phyloP scores from a whole-genome alignment of 495 filamentous ascomycete species.

The Penicillium turbatum region DNA sequence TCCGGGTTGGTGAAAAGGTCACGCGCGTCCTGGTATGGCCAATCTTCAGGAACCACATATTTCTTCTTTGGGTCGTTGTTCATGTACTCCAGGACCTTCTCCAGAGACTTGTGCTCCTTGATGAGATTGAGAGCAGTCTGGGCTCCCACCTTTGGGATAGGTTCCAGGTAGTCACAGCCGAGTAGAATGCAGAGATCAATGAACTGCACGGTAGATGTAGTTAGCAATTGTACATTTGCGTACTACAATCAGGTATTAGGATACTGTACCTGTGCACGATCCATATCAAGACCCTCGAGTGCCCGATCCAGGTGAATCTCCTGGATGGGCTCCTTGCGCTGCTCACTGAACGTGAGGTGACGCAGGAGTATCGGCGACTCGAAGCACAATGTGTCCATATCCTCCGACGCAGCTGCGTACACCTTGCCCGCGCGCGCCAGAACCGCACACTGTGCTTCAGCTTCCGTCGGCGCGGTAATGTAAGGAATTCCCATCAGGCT shows the following conservation, averaged over 20 bases:
- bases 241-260: not conserved
- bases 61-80: slow-evolving; percentile 70
- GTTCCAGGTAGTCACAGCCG: slow-evolving; percentile 96
- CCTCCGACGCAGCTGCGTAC: slow-evolving; percentile 92
- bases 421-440: slow-evolving; percentile 91
- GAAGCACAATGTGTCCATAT: slow-evolving; percentile 99
- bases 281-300: slow-evolving; percentile 80
- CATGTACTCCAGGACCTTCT: slow-evolving; percentile 77
- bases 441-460: slow-evolving; percentile 92
- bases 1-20: slow-evolving; percentile 87
- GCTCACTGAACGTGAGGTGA: slow-evolving; percentile 94
- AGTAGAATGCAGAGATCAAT: slow-evolving; percentile 97
- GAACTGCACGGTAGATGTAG: slow-evolving; percentile 52
- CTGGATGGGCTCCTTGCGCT: slow-evolving; percentile 94
- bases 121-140: slow-evolving; percentile 89
- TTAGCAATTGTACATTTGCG: not conserved
- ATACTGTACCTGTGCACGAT: slow-evolving; percentile 63
- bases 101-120: slow-evolving; percentile 79
- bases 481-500: slow-evolving; percentile 95
- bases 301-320: slow-evolving; percentile 86
- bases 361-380: slow-evolving; percentile 84
- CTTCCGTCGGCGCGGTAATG: slow-evolving; percentile 92
- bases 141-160: slow-evolving; percentile 89
- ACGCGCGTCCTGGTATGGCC: slow-evolving; percentile 89
- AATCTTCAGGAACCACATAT: slow-evolving; percentile 82